phyloP scores from a whole-genome alignment of 202 grass and related monocot genomes.

The Musa balbisiana region DNA sequence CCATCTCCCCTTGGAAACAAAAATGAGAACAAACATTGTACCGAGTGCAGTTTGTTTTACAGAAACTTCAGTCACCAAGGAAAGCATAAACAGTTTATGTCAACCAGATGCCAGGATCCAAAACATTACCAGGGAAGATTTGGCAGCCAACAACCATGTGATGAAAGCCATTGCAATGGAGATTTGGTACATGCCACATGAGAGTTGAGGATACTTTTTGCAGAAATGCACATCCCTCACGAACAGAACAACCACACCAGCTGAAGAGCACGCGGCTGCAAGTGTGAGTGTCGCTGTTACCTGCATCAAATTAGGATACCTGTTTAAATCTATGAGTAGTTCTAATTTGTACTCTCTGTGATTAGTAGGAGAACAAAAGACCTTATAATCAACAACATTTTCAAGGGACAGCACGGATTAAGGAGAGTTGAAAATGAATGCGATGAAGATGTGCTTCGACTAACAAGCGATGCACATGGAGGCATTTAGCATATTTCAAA shows the following conservation, averaged over 20 bases:
- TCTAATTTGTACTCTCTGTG: neutral
- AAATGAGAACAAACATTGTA: too few species aligned
- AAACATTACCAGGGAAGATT: constrained; percentile 17
- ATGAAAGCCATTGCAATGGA: constrained; percentile 16
- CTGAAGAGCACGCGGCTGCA: constrained; percentile 12
- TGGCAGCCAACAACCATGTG: constrained; percentile 14
- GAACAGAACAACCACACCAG: constrained; percentile 14
- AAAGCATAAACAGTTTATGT: constrained; percentile 2
- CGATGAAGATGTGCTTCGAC: too few species aligned
- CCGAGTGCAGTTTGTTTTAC: too few species aligned
- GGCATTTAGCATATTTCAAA: too few species aligned
- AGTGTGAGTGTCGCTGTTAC: constrained; percentile 19
- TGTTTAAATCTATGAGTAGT: neutral
- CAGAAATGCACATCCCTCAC: constrained; percentile 6
- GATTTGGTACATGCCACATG: constrained; percentile 5
- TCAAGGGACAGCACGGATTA: neutral
- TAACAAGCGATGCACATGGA: too few species aligned
- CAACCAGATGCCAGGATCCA: constrained; percentile 18
- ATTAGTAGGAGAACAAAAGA: too few species aligned
- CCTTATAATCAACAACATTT: neutral
- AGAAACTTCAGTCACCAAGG: neutral
- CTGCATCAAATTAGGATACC: neutral
- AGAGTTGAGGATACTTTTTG: constrained; percentile 1
- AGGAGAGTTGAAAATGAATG: too few species aligned
- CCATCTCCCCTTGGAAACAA: too few species aligned